Percentiles rank a stretch among this genome's conserved stretches.
These are phyloP conservation scores for Escallonia herrerae DNA, from an alignment of 129 eudicot genomes.

Conservation along the genomic window DNA sequence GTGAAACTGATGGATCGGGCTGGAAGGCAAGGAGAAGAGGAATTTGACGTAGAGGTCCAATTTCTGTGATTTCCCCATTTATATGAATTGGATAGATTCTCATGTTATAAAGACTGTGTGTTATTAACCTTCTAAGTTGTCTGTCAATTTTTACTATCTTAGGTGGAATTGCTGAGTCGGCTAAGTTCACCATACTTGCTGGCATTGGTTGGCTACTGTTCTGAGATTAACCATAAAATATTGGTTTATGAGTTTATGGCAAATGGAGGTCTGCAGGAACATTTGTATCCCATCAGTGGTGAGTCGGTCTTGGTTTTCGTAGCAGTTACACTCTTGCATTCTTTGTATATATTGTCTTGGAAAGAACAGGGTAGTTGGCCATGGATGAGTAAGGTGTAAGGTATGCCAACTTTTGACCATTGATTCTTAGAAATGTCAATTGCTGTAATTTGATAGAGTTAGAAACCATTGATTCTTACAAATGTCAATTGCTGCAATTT, in stretches of 20 bases:
- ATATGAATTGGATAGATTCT: background rate
- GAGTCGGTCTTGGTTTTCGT: constrained; percentile 3
- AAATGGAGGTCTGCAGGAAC: constrained; percentile 95
- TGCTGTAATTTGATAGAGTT: no score
- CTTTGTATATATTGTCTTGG: no score
- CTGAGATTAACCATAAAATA: constrained; percentile 69
- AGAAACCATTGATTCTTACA: no score
- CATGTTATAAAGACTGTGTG: background rate
- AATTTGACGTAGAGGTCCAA: constrained; percentile 77
- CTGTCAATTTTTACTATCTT: constrained; percentile 2
- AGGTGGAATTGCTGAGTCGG: constrained; percentile 88
- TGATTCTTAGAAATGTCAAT: no score
- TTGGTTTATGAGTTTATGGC: constrained; percentile 90
- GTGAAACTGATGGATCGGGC: constrained; percentile 83
- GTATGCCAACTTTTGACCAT: no score
- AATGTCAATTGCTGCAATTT: no score
- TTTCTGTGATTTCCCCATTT: background rate
- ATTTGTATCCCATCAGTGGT: constrained; percentile 72
- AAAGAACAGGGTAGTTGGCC: no score
- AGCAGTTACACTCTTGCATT: no score
- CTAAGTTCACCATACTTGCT: constrained; percentile 76
- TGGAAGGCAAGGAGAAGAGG: constrained; percentile 96
- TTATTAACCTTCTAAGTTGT: background rate
- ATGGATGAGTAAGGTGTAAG: no score
- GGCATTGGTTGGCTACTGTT: constrained; percentile 74